Evolutionary conservation across 192 early-diverging fungal genomes (phyloP).

Genomic region (Obelidium mucronatum): DNA sequence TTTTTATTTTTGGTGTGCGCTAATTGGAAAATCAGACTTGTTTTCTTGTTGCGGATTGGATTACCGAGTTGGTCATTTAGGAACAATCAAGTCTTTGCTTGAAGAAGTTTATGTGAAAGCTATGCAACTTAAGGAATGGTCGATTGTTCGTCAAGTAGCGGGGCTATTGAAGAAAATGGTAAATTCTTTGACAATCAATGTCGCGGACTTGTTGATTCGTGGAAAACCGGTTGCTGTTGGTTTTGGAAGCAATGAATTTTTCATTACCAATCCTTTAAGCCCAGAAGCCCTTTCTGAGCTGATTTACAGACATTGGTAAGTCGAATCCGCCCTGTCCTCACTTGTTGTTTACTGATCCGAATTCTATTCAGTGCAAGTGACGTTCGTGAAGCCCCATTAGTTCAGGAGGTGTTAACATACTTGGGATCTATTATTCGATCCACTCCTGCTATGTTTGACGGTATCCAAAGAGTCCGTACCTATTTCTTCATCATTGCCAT

Average conservation of each 20-base stretch:
- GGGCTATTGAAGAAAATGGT: conserved; percentile 78
- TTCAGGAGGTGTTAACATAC: conserved; percentile 85
- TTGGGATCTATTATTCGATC: conserved; percentile 77
- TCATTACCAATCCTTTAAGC: conserved; percentile 74
- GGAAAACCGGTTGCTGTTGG: conserved; percentile 82
- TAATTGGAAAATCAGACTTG: conserved; percentile 49
- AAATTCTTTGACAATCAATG: conserved; percentile 77
- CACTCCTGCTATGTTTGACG: conserved; percentile 74
- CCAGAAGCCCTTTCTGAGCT: conserved; percentile 71
- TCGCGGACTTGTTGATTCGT: conserved; percentile 80
- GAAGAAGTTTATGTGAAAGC: conserved; percentile 87
- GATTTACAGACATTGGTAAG: conserved; percentile 72
- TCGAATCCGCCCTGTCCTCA: no score
- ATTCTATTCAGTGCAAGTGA: conserved; percentile 64
- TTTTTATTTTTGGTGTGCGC: background rate
- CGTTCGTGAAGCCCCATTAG: conserved; percentile 81
- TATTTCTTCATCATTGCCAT: conserved; percentile 87
- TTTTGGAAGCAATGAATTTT: conserved; percentile 67
- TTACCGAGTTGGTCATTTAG: conserved; percentile 54
- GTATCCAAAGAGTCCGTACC: conserved; percentile 81
- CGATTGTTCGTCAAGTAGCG: conserved; percentile 82
- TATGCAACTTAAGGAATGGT: conserved; percentile 75
- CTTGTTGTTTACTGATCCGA: background rate
- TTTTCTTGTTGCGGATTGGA: conserved; percentile 70
- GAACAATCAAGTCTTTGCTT: conserved; percentile 66